Conservation (phyloP, 371 early-diverging fungal genomes). For the Lichtheimia ramosa region DNA sequence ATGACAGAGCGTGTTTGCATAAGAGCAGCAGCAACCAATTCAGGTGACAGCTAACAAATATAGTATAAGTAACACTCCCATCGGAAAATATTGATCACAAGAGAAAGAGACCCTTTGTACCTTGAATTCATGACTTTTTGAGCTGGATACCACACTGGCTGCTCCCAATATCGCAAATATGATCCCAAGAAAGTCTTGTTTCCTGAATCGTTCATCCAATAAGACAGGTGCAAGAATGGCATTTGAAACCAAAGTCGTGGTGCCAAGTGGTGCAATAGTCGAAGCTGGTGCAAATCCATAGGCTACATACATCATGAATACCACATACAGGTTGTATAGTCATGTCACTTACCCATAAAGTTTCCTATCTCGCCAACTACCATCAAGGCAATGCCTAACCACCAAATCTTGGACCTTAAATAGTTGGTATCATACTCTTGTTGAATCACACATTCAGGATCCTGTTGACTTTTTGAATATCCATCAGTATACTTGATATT, state of each 20-base stretch:
- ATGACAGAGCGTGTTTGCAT: slow-evolving; percentile 51
- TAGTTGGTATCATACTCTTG: slow-evolving; percentile 25
- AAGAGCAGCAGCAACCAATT: slow-evolving; percentile 52
- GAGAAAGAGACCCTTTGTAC: slow-evolving; percentile 15
- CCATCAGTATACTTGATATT: background rate
- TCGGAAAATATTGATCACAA: background rate
- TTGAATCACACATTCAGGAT: background rate
- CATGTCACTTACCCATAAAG: slow-evolving; percentile 33
- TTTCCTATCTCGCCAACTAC: slow-evolving; percentile 48
- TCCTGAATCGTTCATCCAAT: slow-evolving; percentile 58
- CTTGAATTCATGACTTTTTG: slow-evolving; percentile 49
- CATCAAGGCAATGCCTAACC: slow-evolving; percentile 67
- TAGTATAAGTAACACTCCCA: background rate
- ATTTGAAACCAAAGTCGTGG: slow-evolving; percentile 63
- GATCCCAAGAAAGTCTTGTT: slow-evolving; percentile 57
- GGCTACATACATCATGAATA: slow-evolving; percentile 26
- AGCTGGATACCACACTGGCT: slow-evolving; percentile 59
- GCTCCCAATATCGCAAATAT: slow-evolving; percentile 62
- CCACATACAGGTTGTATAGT: background rate
- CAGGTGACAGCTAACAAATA: slow-evolving; percentile 49
- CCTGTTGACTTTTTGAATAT: background rate
- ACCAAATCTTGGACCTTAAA: slow-evolving; percentile 58
- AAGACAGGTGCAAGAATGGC: slow-evolving; percentile 66
- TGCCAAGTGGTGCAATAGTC: slow-evolving; percentile 71
- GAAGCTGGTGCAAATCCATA: slow-evolving; percentile 76